A percentile compares a stretch with the other conserved stretches of the same genome.
phyloP scores from a whole-genome alignment of 2,329 filamentous ascomycete species.

The Cladosporium sphaerospermum region DNA sequence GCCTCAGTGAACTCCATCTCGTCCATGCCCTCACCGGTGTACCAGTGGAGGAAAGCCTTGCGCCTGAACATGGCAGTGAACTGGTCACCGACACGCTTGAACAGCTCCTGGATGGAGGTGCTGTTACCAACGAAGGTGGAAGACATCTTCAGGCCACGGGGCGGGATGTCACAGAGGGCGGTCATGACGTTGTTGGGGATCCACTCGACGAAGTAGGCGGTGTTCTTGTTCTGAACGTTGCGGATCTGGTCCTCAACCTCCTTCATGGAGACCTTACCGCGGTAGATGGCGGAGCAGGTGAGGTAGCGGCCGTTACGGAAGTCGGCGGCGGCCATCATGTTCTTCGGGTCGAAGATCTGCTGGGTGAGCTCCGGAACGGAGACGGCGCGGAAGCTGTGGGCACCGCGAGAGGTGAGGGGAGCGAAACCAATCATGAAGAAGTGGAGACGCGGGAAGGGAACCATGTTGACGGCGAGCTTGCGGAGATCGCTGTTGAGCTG shows the following conservation, averaged over 20 bases:
- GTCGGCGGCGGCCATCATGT: constrained; percentile 99
- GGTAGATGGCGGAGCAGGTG: constrained; percentile 99
- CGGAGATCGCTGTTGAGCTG: constrained; percentile 99
- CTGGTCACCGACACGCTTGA: constrained; percentile 99
- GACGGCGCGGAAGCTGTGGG: constrained; percentile 94
- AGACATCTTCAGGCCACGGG: constrained; percentile 97
- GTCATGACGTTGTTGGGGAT: constrained; percentile 99
- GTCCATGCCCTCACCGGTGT: constrained; percentile 99
- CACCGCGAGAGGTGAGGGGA: constrained; percentile 87
- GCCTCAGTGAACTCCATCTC: constrained; percentile 99
- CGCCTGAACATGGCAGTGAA: constrained; percentile 99
- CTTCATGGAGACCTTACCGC: constrained; percentile 99
- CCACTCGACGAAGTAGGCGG: constrained; percentile 99
- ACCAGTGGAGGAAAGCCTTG: constrained; percentile 99
- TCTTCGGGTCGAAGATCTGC: constrained; percentile 99
- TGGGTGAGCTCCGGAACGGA: constrained; percentile 97
- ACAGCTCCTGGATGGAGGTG: constrained; percentile 98
- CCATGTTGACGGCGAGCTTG: constrained; percentile 99
- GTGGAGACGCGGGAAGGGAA: constrained; percentile 99
- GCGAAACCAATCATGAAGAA: constrained; percentile 99
- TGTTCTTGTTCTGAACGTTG: constrained; percentile 99
- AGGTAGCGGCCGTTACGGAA: constrained; percentile 99
- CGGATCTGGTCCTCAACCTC: constrained; percentile 99
- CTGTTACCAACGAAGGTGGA: constrained; percentile 99
- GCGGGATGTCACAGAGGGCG: constrained; percentile 96